Evolutionary conservation across 2,329 filamentous ascomycete genomes (phyloP).

Genomic region (Helminthosporium solani): DNA sequence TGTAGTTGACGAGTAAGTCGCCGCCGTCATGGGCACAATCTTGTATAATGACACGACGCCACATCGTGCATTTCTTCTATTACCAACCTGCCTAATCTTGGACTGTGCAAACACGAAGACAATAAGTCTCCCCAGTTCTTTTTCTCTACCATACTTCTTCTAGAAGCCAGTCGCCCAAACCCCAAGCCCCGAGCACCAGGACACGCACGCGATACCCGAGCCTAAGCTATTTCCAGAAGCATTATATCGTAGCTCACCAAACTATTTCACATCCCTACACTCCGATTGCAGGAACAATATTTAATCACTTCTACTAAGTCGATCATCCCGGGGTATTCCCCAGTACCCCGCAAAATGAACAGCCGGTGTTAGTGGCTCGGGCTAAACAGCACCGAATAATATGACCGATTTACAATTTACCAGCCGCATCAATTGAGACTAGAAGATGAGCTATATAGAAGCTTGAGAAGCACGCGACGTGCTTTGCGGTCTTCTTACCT

Average conservation of each 20-base stretch:
- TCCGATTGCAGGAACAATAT: slow-evolving; percentile 11
- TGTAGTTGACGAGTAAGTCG: too few species aligned
- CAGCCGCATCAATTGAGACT: neutral
- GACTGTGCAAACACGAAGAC: too few species aligned
- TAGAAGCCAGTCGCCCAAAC: neutral
- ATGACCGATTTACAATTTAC: neutral
- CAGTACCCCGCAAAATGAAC: slow-evolving; percentile 3
- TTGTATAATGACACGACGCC: too few species aligned
- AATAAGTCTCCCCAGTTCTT: neutral
- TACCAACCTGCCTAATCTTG: too few species aligned
- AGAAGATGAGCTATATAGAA: slow-evolving; percentile 5
- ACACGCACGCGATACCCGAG: neutral
- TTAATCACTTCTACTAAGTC: neutral
- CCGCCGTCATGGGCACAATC: too few species aligned
- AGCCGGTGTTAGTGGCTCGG: slow-evolving; percentile 3
- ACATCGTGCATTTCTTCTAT: too few species aligned
- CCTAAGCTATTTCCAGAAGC: too few species aligned
- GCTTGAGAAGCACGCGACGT: neutral
- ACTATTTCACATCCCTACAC: neutral
- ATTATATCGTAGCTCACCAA: neutral
- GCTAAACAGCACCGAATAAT: slow-evolving; percentile 7
- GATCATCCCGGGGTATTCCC: slow-evolving; percentile 9
- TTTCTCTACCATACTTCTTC: neutral
- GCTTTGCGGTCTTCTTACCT: too few species aligned
- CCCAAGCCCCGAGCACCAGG: neutral